Evolutionary conservation across 164 flowering plant genomes (phyloP), one percentile per base, ranked within the genome.

Genomic region (Vitis vinifera): DNA sequence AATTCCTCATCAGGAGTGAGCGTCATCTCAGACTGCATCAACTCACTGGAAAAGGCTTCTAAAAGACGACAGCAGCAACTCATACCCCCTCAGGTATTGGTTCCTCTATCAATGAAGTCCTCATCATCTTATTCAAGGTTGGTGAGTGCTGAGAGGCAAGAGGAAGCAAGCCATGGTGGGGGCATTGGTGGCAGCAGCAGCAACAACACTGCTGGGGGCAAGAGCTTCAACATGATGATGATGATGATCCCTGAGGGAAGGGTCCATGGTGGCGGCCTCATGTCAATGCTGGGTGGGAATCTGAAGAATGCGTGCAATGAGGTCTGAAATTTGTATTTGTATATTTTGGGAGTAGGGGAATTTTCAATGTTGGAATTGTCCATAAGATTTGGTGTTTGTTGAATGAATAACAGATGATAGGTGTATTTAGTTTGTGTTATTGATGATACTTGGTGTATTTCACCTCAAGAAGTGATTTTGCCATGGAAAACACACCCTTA

Each of bases 181-280:
- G 59, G 72, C 37, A 14, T 19, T n/a, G 62, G 59, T 53, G 61
- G 60, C 23, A 65, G 59, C 44, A 37, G 60, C 44, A 37, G 44
- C 44, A 37, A 6, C 44, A 37, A 37, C 23, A 65, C 56, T 15
- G 65, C 66, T 44, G 70, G 53, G 15, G 62, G 72, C 51, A 83
- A 77, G 62, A 76, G 70, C 60, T 69, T 78, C 8, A 85, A 79
- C 51, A 80, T 83, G 44, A 70, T 37, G 44, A 37, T 37, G 44
- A 37, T 37, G 44, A 37, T 70, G 62, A 76, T 90, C 56, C 94
- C 98, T 13, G 97, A 94, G 65, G 98, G 97, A 27, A 92, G 98
- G 77, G 98, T 93, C 47, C 98, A 94, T 74, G 97, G 97, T 27
- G 98, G 98, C 7, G 91, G 90, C 0, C 91, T 94, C 31, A 83